Percentiles rank a stretch among this genome's conserved stretches.
Evolutionary conservation across 805 yeast species (phyloP).

Genomic region (Cyberlindnera galapagoensis): DNA sequence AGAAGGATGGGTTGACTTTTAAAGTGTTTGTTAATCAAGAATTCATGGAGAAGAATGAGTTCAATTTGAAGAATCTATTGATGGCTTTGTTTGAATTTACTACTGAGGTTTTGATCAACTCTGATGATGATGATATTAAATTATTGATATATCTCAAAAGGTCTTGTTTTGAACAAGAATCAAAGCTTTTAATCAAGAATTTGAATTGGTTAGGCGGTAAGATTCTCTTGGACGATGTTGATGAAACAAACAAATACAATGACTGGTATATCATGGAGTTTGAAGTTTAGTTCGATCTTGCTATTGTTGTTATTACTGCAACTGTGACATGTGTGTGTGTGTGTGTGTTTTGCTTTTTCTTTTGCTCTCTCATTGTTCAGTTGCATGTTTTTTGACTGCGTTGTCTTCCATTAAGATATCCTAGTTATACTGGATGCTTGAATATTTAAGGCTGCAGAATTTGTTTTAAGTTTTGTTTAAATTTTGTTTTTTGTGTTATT

Average conservation of each 20-base stretch:
- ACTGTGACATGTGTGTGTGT: neutral
- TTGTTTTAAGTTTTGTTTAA: constrained; percentile 2
- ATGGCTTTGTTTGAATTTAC: constrained; percentile 21
- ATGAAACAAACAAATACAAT: constrained; percentile 17
- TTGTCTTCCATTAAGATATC: no score
- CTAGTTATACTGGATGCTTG: no score
- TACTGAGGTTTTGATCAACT: constrained; percentile 14
- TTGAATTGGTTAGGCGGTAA: constrained; percentile 24
- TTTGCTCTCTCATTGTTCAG: no score
- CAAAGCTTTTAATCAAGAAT: constrained; percentile 20
- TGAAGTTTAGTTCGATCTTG: constrained; percentile 20
- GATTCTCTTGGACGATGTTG: constrained; percentile 15
- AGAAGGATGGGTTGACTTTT: constrained; percentile 7
- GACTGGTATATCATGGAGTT: constrained; percentile 26
- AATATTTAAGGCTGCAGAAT: no score
- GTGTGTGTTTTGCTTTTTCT: neutral
- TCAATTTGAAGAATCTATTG: constrained; percentile 20
- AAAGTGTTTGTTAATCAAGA: constrained; percentile 19
- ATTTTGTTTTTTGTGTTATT: constrained; percentile 13
- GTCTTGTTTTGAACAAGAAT: constrained; percentile 19
- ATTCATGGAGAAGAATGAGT: constrained; percentile 16
- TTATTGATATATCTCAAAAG: constrained; percentile 20
- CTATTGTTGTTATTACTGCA: no score
- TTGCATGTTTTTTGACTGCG: neutral
- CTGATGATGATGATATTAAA: constrained; percentile 12